Percentiles rank a stretch among this genome's conserved stretches.
Evolutionary conservation across 192 early-diverging fungal genomes (phyloP).

Genomic region (Rhizophagus prolifer): DNA sequence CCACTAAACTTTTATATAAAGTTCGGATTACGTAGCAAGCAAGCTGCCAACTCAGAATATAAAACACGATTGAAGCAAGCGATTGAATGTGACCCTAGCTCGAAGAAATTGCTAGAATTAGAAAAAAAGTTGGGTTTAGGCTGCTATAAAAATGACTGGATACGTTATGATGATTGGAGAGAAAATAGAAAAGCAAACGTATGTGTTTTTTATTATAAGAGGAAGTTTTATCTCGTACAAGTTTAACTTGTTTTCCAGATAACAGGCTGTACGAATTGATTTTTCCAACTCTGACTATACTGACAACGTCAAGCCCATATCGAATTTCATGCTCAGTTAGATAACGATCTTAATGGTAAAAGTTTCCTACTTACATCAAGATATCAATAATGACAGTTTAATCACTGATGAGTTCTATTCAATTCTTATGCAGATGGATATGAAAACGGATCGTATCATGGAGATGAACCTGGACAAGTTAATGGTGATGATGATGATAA

Average conservation of each 20-base stretch:
- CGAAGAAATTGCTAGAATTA: slow-evolving; percentile 8
- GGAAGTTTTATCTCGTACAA: slow-evolving; percentile 6
- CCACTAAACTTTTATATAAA: slow-evolving; percentile 18
- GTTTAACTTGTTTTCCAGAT: background rate
- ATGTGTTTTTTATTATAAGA: background rate
- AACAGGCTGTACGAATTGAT: background rate
- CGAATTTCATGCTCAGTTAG: slow-evolving; percentile 6
- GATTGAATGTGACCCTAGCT: background rate
- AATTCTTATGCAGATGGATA: background rate
- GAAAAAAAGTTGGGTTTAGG: slow-evolving; percentile 11
- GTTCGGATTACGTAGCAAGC: slow-evolving; percentile 18
- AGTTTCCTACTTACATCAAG: background rate
- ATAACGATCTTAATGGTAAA: slow-evolving; percentile 13
- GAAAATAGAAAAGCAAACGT: slow-evolving; percentile 23
- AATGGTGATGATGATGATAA: background rate
- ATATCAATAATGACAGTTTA: too few relatives aligned
- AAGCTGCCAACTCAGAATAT: background rate
- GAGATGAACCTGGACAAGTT: too few relatives aligned
- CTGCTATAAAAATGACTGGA: slow-evolving; percentile 17
- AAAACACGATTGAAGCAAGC: slow-evolving; percentile 22
- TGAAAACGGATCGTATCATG: too few relatives aligned
- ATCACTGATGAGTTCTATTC: background rate
- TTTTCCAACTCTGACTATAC: background rate
- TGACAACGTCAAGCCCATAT: slow-evolving; percentile 4
- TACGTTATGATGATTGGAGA: slow-evolving; percentile 17